Conservation (phyloP, 1,139 yeast genomes). For the Sugiyamaella japonica region DNA sequence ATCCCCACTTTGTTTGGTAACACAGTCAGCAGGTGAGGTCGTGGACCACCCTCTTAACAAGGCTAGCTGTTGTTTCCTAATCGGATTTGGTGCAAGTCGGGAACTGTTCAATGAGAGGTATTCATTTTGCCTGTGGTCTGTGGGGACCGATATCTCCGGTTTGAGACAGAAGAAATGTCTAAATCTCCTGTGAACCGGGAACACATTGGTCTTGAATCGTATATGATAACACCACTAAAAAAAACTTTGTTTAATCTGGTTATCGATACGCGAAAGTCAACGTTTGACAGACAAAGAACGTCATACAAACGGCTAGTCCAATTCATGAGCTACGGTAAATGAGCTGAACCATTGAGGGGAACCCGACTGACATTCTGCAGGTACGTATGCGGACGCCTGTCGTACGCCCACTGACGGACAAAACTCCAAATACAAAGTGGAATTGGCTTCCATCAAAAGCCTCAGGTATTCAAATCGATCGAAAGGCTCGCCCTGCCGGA, state of each 20-base stretch:
- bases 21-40: neutral
- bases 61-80: slow-evolving; percentile 6
- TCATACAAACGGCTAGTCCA: neutral
- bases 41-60: neutral
- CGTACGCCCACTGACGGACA: too few relatives aligned
- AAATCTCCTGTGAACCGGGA: too few relatives aligned
- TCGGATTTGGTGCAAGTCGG: neutral
- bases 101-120: neutral
- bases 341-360: neutral
- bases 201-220: neutral
- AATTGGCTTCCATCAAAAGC: neutral
- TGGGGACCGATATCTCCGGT: neutral
- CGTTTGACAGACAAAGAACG: neutral
- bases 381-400: too few relatives aligned
- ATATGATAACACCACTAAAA: neutral
- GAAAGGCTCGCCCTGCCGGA: neutral
- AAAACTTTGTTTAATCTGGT: neutral
- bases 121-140: neutral
- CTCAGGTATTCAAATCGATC: too few relatives aligned
- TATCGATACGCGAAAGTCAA: too few relatives aligned
- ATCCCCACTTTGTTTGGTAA: slow-evolving; percentile 3
- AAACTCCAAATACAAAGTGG: neutral
- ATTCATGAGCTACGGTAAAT: neutral
- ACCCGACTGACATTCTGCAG: neutral
- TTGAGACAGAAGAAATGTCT: too few relatives aligned